These are phyloP conservation scores for Capronia epimyces DNA, from an alignment of 2,329 filamentous ascomycete genomes.

Conservation along the genomic window DNA sequence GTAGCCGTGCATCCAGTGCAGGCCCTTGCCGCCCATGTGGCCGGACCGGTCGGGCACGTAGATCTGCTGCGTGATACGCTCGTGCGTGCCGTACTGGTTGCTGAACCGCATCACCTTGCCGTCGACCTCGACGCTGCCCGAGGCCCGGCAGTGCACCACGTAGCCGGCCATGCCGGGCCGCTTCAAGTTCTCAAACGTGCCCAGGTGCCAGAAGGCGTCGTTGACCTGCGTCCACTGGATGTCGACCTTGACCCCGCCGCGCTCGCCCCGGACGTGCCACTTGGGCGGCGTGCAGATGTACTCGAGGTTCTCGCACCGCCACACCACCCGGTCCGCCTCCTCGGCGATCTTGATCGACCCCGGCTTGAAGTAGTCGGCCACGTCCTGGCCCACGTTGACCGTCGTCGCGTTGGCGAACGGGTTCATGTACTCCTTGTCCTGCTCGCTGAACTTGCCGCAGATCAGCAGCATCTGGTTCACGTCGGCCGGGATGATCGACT, in stretches of 20 bases:
- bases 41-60: not conserved
- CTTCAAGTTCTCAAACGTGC: not conserved
- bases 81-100: not conserved
- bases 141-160: not conserved
- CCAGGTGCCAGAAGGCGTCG: not conserved
- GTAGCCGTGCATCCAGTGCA: not conserved
- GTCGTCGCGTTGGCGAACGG: not conserved
- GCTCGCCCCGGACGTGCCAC: not conserved
- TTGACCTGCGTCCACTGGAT: not conserved
- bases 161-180: not conserved
- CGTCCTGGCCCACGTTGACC: not conserved
- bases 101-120: not conserved
- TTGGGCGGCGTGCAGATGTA: not conserved
- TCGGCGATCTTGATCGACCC: not conserved
- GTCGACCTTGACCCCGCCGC: not conserved
- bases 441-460: not conserved
- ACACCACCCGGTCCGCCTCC: not conserved
- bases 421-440: not conserved
- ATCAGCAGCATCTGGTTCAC: not conserved
- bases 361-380: constrained; percentile 1
- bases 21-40: not conserved
- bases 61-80: not conserved
- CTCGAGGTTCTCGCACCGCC: not conserved
- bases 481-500: not conserved
- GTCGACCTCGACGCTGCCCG: not conserved